Conservation (phyloP, 2,329 filamentous ascomycete genomes). For the Cercospora zeae-maydis region DNA sequence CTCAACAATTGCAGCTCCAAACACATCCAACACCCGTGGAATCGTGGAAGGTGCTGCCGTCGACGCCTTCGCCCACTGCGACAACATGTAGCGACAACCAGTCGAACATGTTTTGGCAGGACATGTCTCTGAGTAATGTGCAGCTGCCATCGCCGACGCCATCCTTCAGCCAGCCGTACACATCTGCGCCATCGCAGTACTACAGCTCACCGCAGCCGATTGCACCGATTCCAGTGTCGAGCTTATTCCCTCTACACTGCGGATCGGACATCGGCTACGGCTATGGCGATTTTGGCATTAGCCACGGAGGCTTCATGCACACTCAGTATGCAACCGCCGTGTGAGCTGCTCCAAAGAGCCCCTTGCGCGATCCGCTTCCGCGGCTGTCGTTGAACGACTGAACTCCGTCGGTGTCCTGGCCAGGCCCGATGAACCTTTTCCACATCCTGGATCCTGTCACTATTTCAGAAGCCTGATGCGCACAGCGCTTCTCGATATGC, state of each 20-base stretch:
- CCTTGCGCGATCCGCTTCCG: slow-evolving; percentile 29
- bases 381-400: slow-evolving; percentile 25
- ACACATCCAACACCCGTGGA: slow-evolving; percentile 70
- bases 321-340: slow-evolving; percentile 70
- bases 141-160: slow-evolving; percentile 72
- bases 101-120: slow-evolving; percentile 72
- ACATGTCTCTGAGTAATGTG: slow-evolving; percentile 69
- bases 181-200: slow-evolving; percentile 56
- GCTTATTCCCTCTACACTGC: slow-evolving; percentile 79
- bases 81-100: slow-evolving; percentile 70
- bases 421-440: slow-evolving; percentile 35
- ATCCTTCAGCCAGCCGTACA: slow-evolving; percentile 73
- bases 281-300: slow-evolving; percentile 80
- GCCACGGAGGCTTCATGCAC: slow-evolving; percentile 73
- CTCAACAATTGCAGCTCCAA: slow-evolving; percentile 58
- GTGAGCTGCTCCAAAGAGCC: slow-evolving; percentile 62
- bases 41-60: slow-evolving; percentile 85
- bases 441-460: slow-evolving; percentile 20
- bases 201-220: slow-evolving; percentile 75
- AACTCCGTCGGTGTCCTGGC: slow-evolving; percentile 42
- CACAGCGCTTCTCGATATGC: slow-evolving; percentile 43
- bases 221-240: slow-evolving; percentile 76
- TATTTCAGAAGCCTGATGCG: slow-evolving; percentile 36
- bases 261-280: slow-evolving; percentile 62
- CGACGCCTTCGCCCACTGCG: slow-evolving; percentile 69